These are phyloP conservation scores for Penicillium aurantiogriseum DNA, from an alignment of 2,329 filamentous ascomycete species.

Conservation along the genomic window DNA sequence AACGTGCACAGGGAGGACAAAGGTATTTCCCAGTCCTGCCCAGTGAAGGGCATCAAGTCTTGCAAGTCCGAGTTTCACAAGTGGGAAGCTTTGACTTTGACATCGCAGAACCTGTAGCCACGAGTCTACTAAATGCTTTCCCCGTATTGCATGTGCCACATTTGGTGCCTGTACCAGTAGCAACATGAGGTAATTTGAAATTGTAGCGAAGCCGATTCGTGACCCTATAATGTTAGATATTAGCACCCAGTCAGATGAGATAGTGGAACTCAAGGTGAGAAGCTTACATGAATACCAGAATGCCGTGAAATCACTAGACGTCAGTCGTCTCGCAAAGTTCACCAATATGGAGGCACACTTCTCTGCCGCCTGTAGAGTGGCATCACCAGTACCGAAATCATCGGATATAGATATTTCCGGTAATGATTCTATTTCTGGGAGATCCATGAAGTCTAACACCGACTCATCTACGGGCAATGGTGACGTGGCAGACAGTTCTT, in stretches of 20 bases:
- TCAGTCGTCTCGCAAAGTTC: no score
- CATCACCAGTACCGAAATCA: no score
- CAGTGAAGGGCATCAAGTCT: conserved; percentile 34
- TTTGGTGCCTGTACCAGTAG: conserved; percentile 34
- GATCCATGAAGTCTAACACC: no score
- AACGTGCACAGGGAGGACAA: conserved; percentile 27
- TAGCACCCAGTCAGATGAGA: no score
- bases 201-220: conserved; percentile 35
- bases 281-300: conserved; percentile 27
- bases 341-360: no score
- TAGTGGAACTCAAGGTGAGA: background rate
- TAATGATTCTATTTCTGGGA: no score
- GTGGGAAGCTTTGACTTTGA: conserved; percentile 31
- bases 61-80: conserved; percentile 32
- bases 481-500: no score
- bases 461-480: no score
- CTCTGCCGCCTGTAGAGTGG: no score
- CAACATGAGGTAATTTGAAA: conserved; percentile 36
- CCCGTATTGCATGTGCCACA: conserved; percentile 25
- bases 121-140: conserved; percentile 29
- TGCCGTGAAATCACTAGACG: no score
- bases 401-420: no score
- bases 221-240: conserved; percentile 23
- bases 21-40: no score
- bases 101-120: conserved; percentile 32